phyloP scores from a whole-genome alignment of 148 eudicot genomes.

The Arctostaphylos glauca region DNA sequence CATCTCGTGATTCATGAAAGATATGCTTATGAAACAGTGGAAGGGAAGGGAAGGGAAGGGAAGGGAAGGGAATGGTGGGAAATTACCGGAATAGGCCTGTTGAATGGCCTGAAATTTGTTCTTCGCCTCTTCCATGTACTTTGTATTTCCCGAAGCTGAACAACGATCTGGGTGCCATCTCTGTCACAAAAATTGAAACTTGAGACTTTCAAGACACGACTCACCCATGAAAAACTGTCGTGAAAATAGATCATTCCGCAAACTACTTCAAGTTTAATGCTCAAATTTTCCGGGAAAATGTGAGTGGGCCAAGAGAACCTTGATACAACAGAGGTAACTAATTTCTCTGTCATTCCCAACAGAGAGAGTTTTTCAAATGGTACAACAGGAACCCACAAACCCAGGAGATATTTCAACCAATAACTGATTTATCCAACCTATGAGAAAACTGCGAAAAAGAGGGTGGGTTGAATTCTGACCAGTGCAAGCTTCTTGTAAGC shows the following conservation, averaged over 20 bases:
- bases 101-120: slow-evolving; percentile 75
- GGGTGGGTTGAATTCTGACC: slow-evolving; percentile 36
- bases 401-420: not conserved
- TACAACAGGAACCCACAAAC: not conserved
- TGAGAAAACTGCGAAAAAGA: not conserved
- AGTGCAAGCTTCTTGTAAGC: slow-evolving; percentile 89
- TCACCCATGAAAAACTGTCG: no score
- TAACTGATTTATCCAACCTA: not conserved
- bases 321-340: not conserved
- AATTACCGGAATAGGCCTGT: slow-evolving; percentile 76
- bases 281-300: not conserved
- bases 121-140: slow-evolving; percentile 63
- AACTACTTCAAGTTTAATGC: no score
- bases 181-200: slow-evolving; percentile 24
- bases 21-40: not conserved
- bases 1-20: slow-evolving; percentile 14
- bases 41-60: not conserved
- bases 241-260: no score
- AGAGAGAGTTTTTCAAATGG: not conserved
- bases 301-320: not conserved
- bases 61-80: not conserved
- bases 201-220: not conserved
- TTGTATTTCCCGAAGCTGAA: slow-evolving; percentile 50
- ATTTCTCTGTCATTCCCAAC: not conserved
- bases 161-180: slow-evolving; percentile 98